phyloP scores from a whole-genome alignment of 495 filamentous ascomycete genomes.

The Penicillium pancosmium region DNA sequence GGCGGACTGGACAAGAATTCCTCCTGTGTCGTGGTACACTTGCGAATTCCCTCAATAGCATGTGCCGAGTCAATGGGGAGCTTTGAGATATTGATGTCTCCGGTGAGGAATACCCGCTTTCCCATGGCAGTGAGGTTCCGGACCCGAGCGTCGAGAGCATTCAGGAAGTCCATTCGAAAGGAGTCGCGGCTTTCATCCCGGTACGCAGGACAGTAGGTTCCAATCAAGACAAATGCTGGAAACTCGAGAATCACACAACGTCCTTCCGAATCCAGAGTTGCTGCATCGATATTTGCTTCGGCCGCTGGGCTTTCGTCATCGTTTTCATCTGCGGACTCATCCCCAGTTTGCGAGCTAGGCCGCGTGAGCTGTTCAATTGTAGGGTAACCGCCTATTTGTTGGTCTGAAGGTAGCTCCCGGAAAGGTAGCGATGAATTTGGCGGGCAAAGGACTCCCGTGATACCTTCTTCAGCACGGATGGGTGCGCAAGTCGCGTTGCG shows the following conservation, averaged over 20 bases:
- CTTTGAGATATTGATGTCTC: constrained; percentile 88
- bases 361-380: constrained; percentile 62
- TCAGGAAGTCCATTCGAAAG: constrained; percentile 80
- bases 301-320: constrained; percentile 1
- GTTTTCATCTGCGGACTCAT: constrained; percentile 12
- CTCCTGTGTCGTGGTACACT: constrained; percentile 64
- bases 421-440: constrained; percentile 77
- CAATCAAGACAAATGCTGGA: constrained; percentile 90
- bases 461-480: constrained; percentile 90
- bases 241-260: constrained; percentile 93
- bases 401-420: constrained; percentile 71
- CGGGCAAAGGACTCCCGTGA: constrained; percentile 78
- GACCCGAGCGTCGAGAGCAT: constrained; percentile 76
- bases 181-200: constrained; percentile 81
- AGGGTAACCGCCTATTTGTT: constrained; percentile 93
- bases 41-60: constrained; percentile 68
- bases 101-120: constrained; percentile 81
- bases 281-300: constrained; percentile 60
- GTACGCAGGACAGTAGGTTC: constrained; percentile 86
- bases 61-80: constrained; percentile 74
- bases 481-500: constrained; percentile 86
- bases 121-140: constrained; percentile 81
- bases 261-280: constrained; percentile 83
- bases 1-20: constrained; percentile 74
- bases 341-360: constrained; percentile 5